These are phyloP conservation scores for Xanthoceras sorbifolium DNA, from an alignment of 345 rosid genomes.

Conservation along the genomic window DNA sequence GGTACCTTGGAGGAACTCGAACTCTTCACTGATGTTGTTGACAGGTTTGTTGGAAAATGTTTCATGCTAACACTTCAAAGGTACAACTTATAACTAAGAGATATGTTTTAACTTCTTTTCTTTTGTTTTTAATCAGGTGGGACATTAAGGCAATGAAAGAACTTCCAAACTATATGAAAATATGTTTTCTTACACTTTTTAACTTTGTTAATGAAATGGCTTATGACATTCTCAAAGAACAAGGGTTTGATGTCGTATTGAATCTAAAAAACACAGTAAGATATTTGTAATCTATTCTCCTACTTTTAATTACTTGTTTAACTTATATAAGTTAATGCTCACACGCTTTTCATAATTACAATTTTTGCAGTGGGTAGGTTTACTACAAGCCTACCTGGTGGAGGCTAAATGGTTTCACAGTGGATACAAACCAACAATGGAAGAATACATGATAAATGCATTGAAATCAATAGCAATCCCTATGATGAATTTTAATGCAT, in stretches of 20 bases:
- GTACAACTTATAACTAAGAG: too few species aligned
- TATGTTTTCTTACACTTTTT: constrained; percentile 32
- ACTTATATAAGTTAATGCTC: too few species aligned
- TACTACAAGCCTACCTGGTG: constrained; percentile 19
- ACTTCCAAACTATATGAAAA: constrained; percentile 35
- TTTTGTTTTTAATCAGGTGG: constrained; percentile 26
- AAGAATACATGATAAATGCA: constrained; percentile 27
- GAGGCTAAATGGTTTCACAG: constrained; percentile 30
- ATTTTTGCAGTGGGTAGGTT: constrained; percentile 22
- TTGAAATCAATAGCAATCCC: not conserved
- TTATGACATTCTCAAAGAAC: constrained; percentile 16
- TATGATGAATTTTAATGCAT: not conserved
- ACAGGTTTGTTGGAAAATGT: too few species aligned
- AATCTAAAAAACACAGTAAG: constrained; percentile 20
- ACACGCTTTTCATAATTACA: too few species aligned
- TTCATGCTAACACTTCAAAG: too few species aligned
- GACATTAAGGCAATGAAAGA: constrained; percentile 22
- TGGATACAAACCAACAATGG: constrained; percentile 5
- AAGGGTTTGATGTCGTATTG: not conserved
- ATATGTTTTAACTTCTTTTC: too few species aligned
- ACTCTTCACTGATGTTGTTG: too few species aligned
- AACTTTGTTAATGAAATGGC: constrained; percentile 31
- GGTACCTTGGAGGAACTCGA: too few species aligned
- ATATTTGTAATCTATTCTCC: not conserved
- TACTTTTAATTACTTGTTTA: too few species aligned